phyloP scores from a whole-genome alignment of 2,329 filamentous ascomycete species.

The Beauveria scarabaeidicola region DNA sequence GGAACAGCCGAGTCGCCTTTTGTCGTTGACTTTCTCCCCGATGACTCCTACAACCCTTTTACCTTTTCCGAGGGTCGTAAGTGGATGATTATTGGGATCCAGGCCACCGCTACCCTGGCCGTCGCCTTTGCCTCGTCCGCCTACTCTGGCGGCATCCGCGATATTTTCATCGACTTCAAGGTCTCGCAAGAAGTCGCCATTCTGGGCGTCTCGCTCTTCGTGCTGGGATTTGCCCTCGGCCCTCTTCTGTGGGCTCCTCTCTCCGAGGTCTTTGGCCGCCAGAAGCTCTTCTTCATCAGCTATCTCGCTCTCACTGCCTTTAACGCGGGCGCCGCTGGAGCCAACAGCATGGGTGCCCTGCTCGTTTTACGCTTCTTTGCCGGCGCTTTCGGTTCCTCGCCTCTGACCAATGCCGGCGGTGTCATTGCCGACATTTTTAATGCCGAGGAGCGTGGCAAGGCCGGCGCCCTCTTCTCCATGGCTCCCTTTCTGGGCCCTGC shows the following conservation, averaged over 20 bases:
- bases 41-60: conserved; percentile 61
- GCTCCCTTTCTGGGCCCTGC: conserved; percentile 57
- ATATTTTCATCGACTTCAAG: conserved; percentile 47
- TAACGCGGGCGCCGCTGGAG: conserved; percentile 49
- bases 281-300: conserved; percentile 50
- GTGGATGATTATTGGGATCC: conserved; percentile 56
- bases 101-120: conserved; percentile 58
- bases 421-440: conserved; percentile 57
- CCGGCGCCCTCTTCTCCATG: conserved; percentile 51
- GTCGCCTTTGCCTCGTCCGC: conserved; percentile 64
- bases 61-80: conserved; percentile 48
- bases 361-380: conserved; percentile 63
- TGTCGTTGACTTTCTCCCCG: conserved; percentile 56
- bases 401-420: conserved; percentile 54
- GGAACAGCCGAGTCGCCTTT: conserved; percentile 62
- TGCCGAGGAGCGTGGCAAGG: conserved; percentile 45
- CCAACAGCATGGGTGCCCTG: conserved; percentile 49
- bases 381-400: conserved; percentile 53
- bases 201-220: conserved; percentile 56
- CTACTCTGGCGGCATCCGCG: conserved; percentile 48
- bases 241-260: conserved; percentile 59
- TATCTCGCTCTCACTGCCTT: conserved; percentile 52
- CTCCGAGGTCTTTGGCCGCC: conserved; percentile 54
- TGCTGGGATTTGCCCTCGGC: conserved; percentile 53
- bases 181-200: conserved; percentile 45